Percentiles rank a stretch among this genome's conserved stretches.
Conservation (phyloP, 1,139 yeast species). For the Zhuliangozyma parablackwelliae region DNA sequence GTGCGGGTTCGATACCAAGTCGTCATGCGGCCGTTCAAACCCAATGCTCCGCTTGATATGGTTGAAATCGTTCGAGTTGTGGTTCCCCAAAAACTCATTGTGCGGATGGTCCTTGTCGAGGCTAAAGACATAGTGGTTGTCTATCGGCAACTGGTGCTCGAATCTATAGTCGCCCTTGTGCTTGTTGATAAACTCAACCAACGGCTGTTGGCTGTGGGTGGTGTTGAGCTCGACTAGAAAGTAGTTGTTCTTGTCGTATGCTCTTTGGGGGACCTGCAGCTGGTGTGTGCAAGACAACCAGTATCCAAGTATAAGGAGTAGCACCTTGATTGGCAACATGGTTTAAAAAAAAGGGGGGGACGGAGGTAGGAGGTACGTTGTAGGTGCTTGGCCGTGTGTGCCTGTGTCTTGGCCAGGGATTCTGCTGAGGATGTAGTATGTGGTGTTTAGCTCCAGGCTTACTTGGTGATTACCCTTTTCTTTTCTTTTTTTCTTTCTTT, state of each 20-base stretch:
- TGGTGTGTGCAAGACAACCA: slow-evolving; percentile 5
- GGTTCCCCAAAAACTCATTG: slow-evolving; percentile 34
- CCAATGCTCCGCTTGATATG: slow-evolving; percentile 26
- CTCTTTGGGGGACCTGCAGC: slow-evolving; percentile 25
- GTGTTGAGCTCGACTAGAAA: slow-evolving; percentile 56
- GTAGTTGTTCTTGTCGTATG: slow-evolving; percentile 43
- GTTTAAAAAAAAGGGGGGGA: background rate
- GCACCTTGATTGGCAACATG: slow-evolving; percentile 10
- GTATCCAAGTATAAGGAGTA: slow-evolving; percentile 6
- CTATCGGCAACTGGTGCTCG: slow-evolving; percentile 57
- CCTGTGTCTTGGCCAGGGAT: too few species aligned
- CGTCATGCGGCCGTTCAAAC: slow-evolving; percentile 23
- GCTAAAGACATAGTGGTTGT: slow-evolving; percentile 61
- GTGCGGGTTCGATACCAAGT: slow-evolving; percentile 20
- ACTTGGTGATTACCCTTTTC: too few species aligned
- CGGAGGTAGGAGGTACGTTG: background rate
- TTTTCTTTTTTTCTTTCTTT: too few species aligned
- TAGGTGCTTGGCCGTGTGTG: background rate
- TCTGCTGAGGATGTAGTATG: too few species aligned
- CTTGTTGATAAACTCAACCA: slow-evolving; percentile 25
- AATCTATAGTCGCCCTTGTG: slow-evolving; percentile 36
- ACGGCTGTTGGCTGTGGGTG: slow-evolving; percentile 19
- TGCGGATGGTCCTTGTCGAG: slow-evolving; percentile 33
- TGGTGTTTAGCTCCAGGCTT: too few species aligned
- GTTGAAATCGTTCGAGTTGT: slow-evolving; percentile 25